Evolutionary conservation across 2,329 filamentous ascomycete genomes (phyloP), one percentile per base, ranked within the genome.

Genomic region (Aureobasidium sp.): DNA sequence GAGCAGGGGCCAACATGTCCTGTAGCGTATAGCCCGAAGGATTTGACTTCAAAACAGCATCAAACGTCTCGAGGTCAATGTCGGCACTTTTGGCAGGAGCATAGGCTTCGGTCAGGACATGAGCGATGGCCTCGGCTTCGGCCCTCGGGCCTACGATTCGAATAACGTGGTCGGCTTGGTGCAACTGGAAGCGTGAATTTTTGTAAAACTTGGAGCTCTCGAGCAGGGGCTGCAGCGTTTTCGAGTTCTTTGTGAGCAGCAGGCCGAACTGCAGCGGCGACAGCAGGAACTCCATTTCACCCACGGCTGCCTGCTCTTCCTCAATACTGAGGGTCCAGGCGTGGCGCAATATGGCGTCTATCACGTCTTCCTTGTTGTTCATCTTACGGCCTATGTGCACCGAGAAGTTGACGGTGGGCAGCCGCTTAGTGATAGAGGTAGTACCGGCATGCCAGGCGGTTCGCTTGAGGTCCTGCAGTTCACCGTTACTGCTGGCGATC

Each of bases 221-320:
- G 23, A 62, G 47, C 21, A 59, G 35, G 9, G 46, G 45, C 13
- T 43, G 51, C 42, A 64, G 23, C 3, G 40, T 42, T 19, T 54
- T 31, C 6, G 51, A 51, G 25, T 49, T 58, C 35, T 60, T 54
- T 1, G 58, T 64, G 9, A 61, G 57, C 38, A 62, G 29, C 23
- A 64, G 42, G 13, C 37, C 40, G 50, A 60, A 60, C 40, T 64
- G 63, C 27, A 33, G 21, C 3, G 53, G 47, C 7, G 49, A 40
- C 15, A 64, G 45, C 11, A 60, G 11, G 19, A 64, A 60, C 33
- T 64, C 61, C 31, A 63, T 35, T 31, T 64, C 54, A 13, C 63
- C 63, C 3, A 29, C 17, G 4, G 25, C 42, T 11, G 57, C 43
- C 9, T 45, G 17, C 33, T 64, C 63, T 47, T 61, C 58, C 29